A percentile compares a stretch with the other conserved stretches of the same genome.
Conservation (phyloP, 225 moss, liverwort and hornwort species). For the Polytrichum formosum region DNA sequence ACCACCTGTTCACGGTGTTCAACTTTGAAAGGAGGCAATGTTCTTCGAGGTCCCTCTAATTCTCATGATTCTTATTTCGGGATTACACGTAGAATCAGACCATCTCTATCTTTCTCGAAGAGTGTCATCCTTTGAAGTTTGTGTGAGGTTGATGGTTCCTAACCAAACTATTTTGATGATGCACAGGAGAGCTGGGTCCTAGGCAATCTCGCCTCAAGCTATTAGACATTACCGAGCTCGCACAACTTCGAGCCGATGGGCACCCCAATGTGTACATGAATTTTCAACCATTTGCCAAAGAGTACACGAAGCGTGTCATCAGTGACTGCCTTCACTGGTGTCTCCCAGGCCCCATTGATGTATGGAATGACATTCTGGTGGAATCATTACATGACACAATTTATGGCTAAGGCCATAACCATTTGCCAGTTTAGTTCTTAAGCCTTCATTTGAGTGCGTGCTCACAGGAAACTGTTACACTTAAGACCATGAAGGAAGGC, state of each 20-base stretch:
- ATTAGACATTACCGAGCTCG: slow-evolving; percentile 63
- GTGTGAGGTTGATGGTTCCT: too few relatives aligned
- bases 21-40: too few relatives aligned
- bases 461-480: too few relatives aligned
- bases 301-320: slow-evolving; percentile 9
- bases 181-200: not conserved
- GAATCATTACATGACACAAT: slow-evolving; percentile 29
- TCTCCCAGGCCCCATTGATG: slow-evolving; percentile 82
- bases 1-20: too few relatives aligned
- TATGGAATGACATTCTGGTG: slow-evolving; percentile 70
- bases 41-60: too few relatives aligned
- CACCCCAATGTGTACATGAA: slow-evolving; percentile 57
- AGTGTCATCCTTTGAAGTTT: too few relatives aligned
- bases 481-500: too few relatives aligned
- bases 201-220: slow-evolving; percentile 38
- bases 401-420: slow-evolving; percentile 23
- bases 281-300: slow-evolving; percentile 22
- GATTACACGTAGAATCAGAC: too few relatives aligned
- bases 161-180: not conserved
- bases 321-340: slow-evolving; percentile 97
- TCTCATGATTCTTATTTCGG: too few relatives aligned
- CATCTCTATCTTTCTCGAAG: too few relatives aligned
- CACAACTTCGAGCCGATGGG: slow-evolving; percentile 69
- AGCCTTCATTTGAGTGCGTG: too few relatives aligned
- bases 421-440: not conserved